Evolutionary conservation across 805 yeast genomes (phyloP).

Genomic region (Metschnikowia chrysomelidarum): DNA sequence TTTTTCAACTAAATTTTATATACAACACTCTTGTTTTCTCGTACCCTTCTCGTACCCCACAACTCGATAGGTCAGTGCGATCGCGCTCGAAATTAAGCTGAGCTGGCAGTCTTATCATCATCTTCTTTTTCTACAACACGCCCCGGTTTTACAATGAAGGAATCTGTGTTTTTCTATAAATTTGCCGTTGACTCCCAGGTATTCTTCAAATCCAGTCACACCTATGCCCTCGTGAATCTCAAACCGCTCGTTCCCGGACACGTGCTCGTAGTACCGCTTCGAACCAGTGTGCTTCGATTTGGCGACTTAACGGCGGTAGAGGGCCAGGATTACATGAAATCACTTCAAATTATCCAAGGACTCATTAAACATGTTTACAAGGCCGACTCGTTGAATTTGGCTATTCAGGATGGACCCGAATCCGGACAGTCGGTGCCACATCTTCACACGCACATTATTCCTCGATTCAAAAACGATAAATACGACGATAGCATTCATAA

Average conservation of each 20-base stretch:
- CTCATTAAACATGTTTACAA: conserved; percentile 65
- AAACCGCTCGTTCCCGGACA: conserved; percentile 96
- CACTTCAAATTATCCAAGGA: conserved; percentile 67
- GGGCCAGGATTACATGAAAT: conserved; percentile 68
- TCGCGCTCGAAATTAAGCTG: no score
- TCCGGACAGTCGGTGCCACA: conserved; percentile 98
- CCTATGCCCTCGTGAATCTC: conserved; percentile 86
- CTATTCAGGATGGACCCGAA: conserved; percentile 94
- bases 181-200: conserved; percentile 59
- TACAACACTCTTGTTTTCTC: no score
- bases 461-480: conserved; percentile 62
- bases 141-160: conserved; percentile 10
- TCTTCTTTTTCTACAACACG: neutral
- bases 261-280: conserved; percentile 76
- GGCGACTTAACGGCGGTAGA: conserved; percentile 73
- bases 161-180: conserved; percentile 45
- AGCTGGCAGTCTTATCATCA: no score
- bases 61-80: no score
- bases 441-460: conserved; percentile 90
- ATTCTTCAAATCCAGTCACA: conserved; percentile 54
- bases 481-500: conserved; percentile 63
- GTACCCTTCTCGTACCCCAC: no score
- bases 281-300: conserved; percentile 59
- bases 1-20: no score
- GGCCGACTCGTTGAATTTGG: conserved; percentile 83